A percentile compares a stretch with the other conserved stretches of the same genome.
phyloP scores from a whole-genome alignment of 176 grass and related monocot species.

The Ampelocalamus luodianensis region DNA sequence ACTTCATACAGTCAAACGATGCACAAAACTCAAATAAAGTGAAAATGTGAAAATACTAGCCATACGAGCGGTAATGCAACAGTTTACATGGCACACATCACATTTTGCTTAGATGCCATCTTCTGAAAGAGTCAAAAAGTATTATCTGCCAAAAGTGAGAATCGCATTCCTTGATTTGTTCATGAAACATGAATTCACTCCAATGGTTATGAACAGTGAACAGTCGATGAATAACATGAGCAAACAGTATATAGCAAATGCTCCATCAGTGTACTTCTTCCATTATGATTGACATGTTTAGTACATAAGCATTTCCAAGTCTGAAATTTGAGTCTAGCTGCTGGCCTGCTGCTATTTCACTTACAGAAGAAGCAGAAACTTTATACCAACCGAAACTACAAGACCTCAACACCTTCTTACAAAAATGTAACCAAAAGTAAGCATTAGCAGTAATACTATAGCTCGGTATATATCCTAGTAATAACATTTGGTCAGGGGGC shows the following conservation, averaged over 20 bases:
- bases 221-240: not conserved
- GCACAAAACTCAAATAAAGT: not conserved
- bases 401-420: constrained; percentile 35
- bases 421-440: constrained; percentile 1
- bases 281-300: not conserved
- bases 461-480: constrained; percentile 35
- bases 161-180: not conserved
- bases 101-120: not conserved
- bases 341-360: constrained; percentile 1
- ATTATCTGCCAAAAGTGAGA: not conserved
- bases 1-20: not conserved
- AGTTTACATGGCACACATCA: not conserved
- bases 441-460: constrained; percentile 25
- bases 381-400: not conserved
- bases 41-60: not conserved
- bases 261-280: constrained; percentile 34
- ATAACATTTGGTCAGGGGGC: constrained; percentile 47
- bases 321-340: constrained; percentile 19
- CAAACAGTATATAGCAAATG: constrained; percentile 1
- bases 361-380: constrained; percentile 41
- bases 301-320: not conserved
- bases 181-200: not conserved
- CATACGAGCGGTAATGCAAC: not conserved
- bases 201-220: not conserved
- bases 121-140: not conserved